phyloP scores from a whole-genome alignment of 148 eudicot genomes.

The Heliamphora exappendiculata region DNA sequence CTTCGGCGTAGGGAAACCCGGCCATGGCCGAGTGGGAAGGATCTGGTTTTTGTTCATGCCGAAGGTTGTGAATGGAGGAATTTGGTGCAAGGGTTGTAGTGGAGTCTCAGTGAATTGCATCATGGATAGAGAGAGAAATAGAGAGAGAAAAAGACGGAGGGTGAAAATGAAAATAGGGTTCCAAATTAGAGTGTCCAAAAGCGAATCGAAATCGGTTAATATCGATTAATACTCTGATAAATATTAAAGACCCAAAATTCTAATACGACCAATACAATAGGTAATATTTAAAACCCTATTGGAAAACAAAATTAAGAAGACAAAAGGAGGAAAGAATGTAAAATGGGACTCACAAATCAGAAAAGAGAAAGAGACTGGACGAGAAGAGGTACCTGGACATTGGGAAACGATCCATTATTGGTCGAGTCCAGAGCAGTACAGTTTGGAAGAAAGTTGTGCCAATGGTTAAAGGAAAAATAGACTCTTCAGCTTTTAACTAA shows the following conservation, averaged over 20 bases:
- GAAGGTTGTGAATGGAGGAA: slow-evolving; percentile 19
- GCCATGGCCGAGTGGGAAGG: slow-evolving; percentile 40
- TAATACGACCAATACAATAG: too few species aligned
- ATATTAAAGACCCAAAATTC: too few species aligned
- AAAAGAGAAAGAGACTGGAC: slow-evolving; percentile 59
- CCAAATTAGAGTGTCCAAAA: too few species aligned
- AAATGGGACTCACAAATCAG: neutral
- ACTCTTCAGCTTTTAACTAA: slow-evolving; percentile 41
- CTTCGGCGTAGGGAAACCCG: slow-evolving; percentile 31
- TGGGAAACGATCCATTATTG: slow-evolving; percentile 34
- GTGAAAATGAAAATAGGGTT: too few species aligned
- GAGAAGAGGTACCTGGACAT: slow-evolving; percentile 31
- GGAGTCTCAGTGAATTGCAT: slow-evolving; percentile 63
- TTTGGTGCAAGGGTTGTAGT: slow-evolving; percentile 29
- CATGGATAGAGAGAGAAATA: slow-evolving; percentile 23
- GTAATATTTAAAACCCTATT: too few species aligned
- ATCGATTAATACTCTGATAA: too few species aligned
- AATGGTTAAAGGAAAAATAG: slow-evolving; percentile 33
- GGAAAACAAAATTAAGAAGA: neutral
- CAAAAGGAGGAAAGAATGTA: neutral
- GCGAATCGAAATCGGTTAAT: too few species aligned
- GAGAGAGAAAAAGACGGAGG: neutral
- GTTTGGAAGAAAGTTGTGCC: slow-evolving; percentile 15
- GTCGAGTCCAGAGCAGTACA: neutral
- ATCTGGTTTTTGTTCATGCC: slow-evolving; percentile 28